A percentile compares a stretch with the other conserved stretches of the same genome.
These are phyloP conservation scores for Penicillium polonicum DNA, from an alignment of 2,329 filamentous ascomycete genomes.

Conservation along the genomic window DNA sequence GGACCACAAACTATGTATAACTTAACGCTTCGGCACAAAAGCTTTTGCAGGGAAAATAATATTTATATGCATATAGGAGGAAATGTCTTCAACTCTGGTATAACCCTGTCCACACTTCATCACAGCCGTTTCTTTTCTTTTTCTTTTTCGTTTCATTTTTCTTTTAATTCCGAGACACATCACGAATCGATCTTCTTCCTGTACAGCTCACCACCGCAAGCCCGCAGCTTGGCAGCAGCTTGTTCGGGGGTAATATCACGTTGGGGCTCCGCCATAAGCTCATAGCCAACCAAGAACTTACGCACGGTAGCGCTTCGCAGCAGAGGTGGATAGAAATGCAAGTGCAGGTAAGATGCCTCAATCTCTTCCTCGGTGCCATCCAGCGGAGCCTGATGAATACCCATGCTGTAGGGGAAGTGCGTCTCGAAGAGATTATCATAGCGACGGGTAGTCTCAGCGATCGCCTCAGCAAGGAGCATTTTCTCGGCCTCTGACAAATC, in stretches of 20 bases:
- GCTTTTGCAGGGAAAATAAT: background rate
- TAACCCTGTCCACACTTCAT: background rate
- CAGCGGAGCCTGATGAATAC: slow-evolving; percentile 91
- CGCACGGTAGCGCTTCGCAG: slow-evolving; percentile 88
- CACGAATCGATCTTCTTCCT: slow-evolving; percentile 57
- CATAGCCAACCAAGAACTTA: slow-evolving; percentile 93
- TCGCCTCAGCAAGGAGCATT: slow-evolving; percentile 72
- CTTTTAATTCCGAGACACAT: background rate
- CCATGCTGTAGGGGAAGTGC: slow-evolving; percentile 94
- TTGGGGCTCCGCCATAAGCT: slow-evolving; percentile 96
- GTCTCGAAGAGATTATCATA: slow-evolving; percentile 99
- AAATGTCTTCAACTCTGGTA: background rate
- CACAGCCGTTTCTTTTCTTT: background rate
- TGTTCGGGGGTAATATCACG: slow-evolving; percentile 97
- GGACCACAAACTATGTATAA: background rate
- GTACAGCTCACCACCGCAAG: slow-evolving; percentile 80
- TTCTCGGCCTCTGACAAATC: slow-evolving; percentile 74
- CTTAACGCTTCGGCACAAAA: background rate
- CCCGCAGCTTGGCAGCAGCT: slow-evolving; percentile 73
- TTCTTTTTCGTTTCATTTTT: background rate
- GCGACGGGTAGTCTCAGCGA: slow-evolving; percentile 82
- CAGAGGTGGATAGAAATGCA: slow-evolving; percentile 96
- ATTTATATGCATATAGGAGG: background rate
- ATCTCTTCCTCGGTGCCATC: slow-evolving; percentile 78
- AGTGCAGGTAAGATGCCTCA: slow-evolving; percentile 85